Conservation (phyloP, 305 asterid genomes). For the Solanum chacoense region DNA sequence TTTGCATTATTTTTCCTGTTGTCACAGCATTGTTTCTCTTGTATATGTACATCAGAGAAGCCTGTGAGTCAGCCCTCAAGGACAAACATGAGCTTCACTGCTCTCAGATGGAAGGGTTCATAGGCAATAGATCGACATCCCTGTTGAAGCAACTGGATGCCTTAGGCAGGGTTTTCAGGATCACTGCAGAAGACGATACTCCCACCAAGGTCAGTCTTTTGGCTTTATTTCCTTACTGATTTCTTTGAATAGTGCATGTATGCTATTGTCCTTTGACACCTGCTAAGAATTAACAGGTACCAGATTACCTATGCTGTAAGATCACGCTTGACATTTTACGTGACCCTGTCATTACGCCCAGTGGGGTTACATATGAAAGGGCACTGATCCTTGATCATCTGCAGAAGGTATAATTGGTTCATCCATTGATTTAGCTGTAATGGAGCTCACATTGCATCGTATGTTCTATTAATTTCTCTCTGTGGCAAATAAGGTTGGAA, state of each 20-base stretch:
- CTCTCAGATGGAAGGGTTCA: slow-evolving; percentile 38
- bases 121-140: slow-evolving; percentile 26
- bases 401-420: slow-evolving; percentile 36
- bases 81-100: slow-evolving; percentile 41
- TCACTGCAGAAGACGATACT: slow-evolving; percentile 57
- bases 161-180: slow-evolving; percentile 37
- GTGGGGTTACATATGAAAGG: slow-evolving; percentile 90
- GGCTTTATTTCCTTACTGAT: background rate
- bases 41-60: slow-evolving; percentile 36
- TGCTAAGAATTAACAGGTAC: slow-evolving; percentile 44
- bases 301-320: slow-evolving; percentile 78
- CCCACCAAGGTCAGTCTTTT: slow-evolving; percentile 48
- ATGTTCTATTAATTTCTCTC: slow-evolving; percentile 5
- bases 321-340: slow-evolving; percentile 75
- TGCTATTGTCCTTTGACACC: slow-evolving; percentile 8
- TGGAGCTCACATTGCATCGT: background rate
- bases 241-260: background rate
- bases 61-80: slow-evolving; percentile 61
- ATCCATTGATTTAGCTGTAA: background rate
- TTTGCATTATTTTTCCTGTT: background rate
- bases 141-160: slow-evolving; percentile 39
- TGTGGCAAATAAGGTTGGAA: slow-evolving; percentile 49
- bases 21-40: background rate
- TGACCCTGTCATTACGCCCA: slow-evolving; percentile 85
- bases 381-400: slow-evolving; percentile 70